These are phyloP conservation scores for Paramecium caudatum DNA, from an alignment of 73 alveolate species.

Conservation along the genomic window DNA sequence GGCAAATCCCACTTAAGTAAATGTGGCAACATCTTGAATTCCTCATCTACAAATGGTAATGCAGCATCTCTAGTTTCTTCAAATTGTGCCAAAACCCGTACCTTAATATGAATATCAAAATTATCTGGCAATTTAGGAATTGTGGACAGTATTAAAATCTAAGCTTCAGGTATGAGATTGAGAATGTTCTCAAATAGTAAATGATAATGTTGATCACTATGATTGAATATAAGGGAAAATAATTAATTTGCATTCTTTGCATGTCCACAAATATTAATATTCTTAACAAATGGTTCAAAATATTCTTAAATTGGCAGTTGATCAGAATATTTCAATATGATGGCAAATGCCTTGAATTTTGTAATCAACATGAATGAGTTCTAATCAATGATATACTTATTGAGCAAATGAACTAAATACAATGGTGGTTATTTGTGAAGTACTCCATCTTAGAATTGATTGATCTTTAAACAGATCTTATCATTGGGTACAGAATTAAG, in stretches of 20 bases:
- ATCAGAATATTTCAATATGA: constrained; percentile 6
- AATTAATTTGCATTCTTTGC: constrained; percentile 41
- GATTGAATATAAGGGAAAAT: neutral
- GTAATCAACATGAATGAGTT: neutral
- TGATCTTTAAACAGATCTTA: neutral
- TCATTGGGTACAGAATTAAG: constrained; percentile 10
- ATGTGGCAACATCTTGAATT: neutral
- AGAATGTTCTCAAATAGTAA: constrained; percentile 4
- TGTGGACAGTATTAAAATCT: constrained; percentile 4
- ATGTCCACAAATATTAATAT: constrained; percentile 61
- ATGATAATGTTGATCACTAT: neutral
- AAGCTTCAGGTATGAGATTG: constrained; percentile 25
- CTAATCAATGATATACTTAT: neutral
- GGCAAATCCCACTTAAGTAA: constrained; percentile 3
- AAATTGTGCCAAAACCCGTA: constrained; percentile 5
- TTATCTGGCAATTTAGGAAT: constrained; percentile 10
- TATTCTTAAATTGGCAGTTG: neutral
- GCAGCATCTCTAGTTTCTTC: constrained; percentile 44
- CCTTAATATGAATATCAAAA: constrained; percentile 37
- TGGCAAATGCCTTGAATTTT: neutral
- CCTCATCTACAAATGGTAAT: neutral
- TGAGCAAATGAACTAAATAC: constrained; percentile 19
- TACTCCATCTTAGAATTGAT: constrained; percentile 17
- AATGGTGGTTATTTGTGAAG: neutral
- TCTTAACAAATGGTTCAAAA: constrained; percentile 14